Percentiles rank a stretch among this genome's conserved stretches.
These are phyloP conservation scores for Leucosporidium scottii DNA, from an alignment of 768 basidiomycete species.

Conservation along the genomic window DNA sequence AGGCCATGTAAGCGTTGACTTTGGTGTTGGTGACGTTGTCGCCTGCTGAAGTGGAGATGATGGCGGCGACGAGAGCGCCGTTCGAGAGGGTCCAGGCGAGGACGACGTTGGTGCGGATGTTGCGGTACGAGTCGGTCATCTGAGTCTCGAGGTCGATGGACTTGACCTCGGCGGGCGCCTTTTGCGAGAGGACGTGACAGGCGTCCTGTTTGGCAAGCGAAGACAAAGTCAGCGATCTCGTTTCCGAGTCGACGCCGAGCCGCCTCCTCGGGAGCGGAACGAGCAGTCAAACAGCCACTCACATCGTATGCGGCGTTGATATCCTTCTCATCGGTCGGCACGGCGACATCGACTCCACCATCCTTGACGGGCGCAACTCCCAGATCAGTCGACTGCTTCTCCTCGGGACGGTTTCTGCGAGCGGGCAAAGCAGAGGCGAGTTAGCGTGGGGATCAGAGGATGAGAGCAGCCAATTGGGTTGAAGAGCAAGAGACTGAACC, in stretches of 20 bases:
- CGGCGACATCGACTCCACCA: conserved; percentile 70
- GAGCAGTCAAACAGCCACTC: background rate
- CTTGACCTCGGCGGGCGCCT: conserved; percentile 64
- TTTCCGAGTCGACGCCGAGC: background rate
- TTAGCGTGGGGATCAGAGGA: background rate
- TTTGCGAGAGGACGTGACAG: conserved; percentile 66
- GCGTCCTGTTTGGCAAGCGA: conserved; percentile 70
- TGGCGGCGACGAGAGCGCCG: conserved; percentile 35
- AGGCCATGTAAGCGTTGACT: conserved; percentile 34
- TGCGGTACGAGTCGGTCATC: conserved; percentile 81
- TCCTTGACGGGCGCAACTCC: conserved; percentile 53
- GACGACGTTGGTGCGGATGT: conserved; percentile 82
- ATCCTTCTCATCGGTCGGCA: conserved; percentile 82
- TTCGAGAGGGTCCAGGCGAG: conserved; percentile 85
- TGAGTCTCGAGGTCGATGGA: conserved; percentile 57
- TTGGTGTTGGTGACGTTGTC: conserved; percentile 13
- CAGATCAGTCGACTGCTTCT: conserved; percentile 67
- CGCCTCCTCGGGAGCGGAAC: no score
- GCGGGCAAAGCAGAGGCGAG: conserved; percentile 65
- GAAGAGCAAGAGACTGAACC: background rate
- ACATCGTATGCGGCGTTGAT: conserved; percentile 28
- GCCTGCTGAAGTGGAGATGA: conserved; percentile 30
- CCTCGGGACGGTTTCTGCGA: conserved; percentile 91
- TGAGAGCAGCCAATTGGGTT: no score
- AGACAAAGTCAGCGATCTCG: background rate